These are phyloP conservation scores for Lunasporangiospora selenospora DNA, from an alignment of 192 early-diverging fungal genomes.

Conservation along the genomic window DNA sequence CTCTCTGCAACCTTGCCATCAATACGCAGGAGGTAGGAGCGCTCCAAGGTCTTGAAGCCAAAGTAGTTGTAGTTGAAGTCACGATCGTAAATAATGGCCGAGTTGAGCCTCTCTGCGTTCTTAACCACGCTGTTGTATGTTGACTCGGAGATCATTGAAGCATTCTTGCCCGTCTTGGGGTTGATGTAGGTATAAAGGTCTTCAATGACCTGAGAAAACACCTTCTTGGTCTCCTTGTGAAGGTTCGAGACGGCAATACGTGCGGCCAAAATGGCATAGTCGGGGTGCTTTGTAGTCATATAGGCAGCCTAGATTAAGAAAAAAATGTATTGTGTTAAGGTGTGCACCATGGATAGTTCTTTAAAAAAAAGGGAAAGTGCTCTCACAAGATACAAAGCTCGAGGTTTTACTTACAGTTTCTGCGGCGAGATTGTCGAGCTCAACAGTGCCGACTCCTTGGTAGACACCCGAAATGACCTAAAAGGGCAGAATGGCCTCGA, in stretches of 20 bases:
- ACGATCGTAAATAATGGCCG: conserved; percentile 97
- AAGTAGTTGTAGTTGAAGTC: conserved; percentile 99
- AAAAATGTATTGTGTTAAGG: background rate
- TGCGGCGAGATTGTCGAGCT: conserved; percentile 89
- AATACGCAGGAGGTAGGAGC: conserved; percentile 92
- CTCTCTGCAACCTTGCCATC: conserved; percentile 89
- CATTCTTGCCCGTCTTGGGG: conserved; percentile 86
- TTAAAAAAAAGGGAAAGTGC: no score
- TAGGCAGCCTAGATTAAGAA: conserved; percentile 74
- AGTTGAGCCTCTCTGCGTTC: conserved; percentile 86
- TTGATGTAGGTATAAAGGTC: conserved; percentile 89
- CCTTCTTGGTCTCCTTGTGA: conserved; percentile 86
- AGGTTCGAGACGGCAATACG: conserved; percentile 98
- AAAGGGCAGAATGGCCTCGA: no score
- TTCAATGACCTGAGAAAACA: conserved; percentile 85
- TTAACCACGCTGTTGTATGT: conserved; percentile 72
- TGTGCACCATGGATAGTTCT: conserved; percentile 31
- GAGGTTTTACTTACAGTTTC: conserved; percentile 75
- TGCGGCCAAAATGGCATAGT: conserved; percentile 97
- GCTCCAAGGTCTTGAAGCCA: conserved; percentile 99
- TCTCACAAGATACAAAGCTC: no score
- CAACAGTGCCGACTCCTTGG: conserved; percentile 85
- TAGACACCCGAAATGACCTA: conserved; percentile 88
- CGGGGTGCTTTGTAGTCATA: conserved; percentile 94
- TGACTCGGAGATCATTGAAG: conserved; percentile 91